These are phyloP conservation scores for Schizonepeta tenuifolia DNA, from an alignment of 257 asterid species.

Conservation along the genomic window DNA sequence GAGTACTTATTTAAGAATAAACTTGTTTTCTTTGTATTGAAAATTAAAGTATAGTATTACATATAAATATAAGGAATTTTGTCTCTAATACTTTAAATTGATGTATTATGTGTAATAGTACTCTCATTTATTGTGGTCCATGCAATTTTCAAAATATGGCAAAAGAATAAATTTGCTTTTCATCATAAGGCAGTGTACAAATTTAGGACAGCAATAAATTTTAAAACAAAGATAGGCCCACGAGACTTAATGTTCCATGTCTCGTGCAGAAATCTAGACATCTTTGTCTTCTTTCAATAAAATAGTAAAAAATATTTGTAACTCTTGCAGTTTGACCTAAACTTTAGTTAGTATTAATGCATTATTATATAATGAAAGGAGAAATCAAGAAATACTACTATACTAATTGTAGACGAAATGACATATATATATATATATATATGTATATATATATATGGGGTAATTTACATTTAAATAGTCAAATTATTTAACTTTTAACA, in stretches of 20 bases:
- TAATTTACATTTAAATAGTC: too few relatives aligned
- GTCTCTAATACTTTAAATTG: background rate
- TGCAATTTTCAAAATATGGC: background rate
- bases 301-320: background rate
- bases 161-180: background rate
- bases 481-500: too few relatives aligned
- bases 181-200: background rate
- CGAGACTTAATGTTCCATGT: background rate
- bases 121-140: constrained; percentile 18
- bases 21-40: too few relatives aligned
- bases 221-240: background rate
- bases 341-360: background rate
- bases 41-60: background rate
- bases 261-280: background rate
- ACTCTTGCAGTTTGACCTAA: background rate
- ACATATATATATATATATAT: too few relatives aligned
- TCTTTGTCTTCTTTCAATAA: background rate
- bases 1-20: too few relatives aligned
- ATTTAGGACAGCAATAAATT: background rate
- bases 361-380: background rate
- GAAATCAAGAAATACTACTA: background rate
- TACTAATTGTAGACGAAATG: too few relatives aligned
- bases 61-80: too few relatives aligned
- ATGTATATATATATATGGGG: too few relatives aligned
- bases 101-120: background rate